Conservation (phyloP, 2,329 filamentous ascomycete species). For the Colletotrichum viniferum region DNA sequence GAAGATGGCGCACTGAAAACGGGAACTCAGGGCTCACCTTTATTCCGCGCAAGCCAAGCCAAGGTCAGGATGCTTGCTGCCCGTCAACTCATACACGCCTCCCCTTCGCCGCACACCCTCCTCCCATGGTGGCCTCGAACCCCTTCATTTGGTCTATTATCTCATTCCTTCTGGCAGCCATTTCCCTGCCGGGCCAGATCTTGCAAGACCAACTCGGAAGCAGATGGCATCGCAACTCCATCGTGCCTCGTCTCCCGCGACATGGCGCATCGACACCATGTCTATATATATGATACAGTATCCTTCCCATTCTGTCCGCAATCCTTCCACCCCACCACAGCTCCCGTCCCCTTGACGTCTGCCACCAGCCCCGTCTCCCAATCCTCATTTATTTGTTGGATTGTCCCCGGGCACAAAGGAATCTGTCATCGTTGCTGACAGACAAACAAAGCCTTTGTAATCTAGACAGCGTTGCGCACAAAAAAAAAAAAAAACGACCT, state of each 20-base stretch:
- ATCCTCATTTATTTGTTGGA: neutral
- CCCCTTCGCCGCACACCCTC: constrained; percentile 14
- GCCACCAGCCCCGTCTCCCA: neutral
- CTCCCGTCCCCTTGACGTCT: neutral
- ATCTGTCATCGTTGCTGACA: neutral
- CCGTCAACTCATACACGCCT: constrained; percentile 9
- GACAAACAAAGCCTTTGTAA: constrained; percentile 12
- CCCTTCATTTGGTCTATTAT: constrained; percentile 16
- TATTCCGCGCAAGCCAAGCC: constrained; percentile 16
- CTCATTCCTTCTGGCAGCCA: constrained; percentile 11
- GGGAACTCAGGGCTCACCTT: constrained; percentile 3
- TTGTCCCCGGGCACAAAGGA: neutral
- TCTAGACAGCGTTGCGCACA: neutral
- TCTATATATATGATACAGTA: constrained; percentile 20
- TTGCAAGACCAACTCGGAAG: neutral
- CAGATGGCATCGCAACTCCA: constrained; percentile 4
- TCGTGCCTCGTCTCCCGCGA: constrained; percentile 11
- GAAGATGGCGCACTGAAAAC: constrained; percentile 15
- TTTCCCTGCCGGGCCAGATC: constrained; percentile 16
- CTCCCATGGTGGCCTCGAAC: neutral
- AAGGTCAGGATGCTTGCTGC: neutral
- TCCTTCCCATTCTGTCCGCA: constrained; percentile 5
- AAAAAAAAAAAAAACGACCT: neutral
- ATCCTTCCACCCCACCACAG: constrained; percentile 12
- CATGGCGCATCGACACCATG: constrained; percentile 5